These are phyloP conservation scores for Tylopilus intermedius DNA, from an alignment of 768 basidiomycete species.

Conservation along the genomic window DNA sequence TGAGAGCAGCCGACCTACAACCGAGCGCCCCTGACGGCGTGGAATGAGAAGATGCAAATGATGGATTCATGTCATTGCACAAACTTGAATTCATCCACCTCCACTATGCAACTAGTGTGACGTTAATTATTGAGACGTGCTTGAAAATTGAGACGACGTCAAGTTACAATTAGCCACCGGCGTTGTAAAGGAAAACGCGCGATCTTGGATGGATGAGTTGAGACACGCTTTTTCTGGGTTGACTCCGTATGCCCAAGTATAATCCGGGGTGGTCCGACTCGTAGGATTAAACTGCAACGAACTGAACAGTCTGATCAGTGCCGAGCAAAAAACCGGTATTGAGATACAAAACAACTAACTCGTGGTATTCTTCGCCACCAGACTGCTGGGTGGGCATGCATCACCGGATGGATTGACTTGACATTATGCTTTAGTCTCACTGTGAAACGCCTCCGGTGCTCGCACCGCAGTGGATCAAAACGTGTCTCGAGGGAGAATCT, in stretches of 20 bases:
- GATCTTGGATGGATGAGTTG: background rate
- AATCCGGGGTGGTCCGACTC: background rate
- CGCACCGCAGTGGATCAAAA: background rate
- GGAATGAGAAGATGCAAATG: background rate
- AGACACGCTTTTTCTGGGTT: background rate
- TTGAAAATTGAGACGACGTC: conserved; percentile 10
- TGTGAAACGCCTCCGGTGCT: background rate
- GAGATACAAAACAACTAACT: background rate
- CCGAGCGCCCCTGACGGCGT: background rate
- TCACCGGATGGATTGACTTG: background rate
- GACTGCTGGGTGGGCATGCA: too few relatives aligned
- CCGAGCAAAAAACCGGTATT: background rate
- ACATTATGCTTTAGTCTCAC: background rate
- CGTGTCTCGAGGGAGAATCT: background rate
- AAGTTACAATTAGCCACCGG: conserved; percentile 6
- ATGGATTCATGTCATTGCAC: too few relatives aligned
- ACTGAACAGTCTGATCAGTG: background rate
- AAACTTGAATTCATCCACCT: background rate
- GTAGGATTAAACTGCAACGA: background rate
- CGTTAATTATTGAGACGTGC: background rate
- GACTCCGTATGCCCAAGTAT: background rate
- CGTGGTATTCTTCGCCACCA: background rate
- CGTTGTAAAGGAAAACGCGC: background rate
- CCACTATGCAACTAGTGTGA: background rate
- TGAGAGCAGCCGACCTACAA: background rate